Evolutionary conservation across 83 land plant genomes (phyloP).

Genomic region (Picea mariana): DNA sequence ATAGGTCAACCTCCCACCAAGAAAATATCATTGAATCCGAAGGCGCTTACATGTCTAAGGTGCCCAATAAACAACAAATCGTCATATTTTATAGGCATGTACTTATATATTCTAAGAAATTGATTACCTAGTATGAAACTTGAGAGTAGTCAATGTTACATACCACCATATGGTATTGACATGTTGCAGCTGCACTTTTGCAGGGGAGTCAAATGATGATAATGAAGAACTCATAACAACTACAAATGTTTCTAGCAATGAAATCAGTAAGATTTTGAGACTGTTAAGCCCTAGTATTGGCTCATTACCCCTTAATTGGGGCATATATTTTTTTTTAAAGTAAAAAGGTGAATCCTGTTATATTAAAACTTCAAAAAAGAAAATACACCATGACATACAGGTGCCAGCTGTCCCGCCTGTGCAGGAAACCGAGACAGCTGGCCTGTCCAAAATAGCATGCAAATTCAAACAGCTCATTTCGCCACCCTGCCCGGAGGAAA

Average conservation of each 20-base stretch:
- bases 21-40: conserved; percentile 69
- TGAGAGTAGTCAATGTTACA: neutral
- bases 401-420: too few species aligned
- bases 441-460: too few species aligned
- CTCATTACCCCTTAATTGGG: too few species aligned
- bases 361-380: too few species aligned
- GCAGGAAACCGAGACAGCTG: too few species aligned
- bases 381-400: too few species aligned
- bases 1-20: conserved; percentile 90
- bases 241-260: conserved; percentile 56
- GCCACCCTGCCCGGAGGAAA: too few species aligned
- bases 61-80: conserved; percentile 37
- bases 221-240: conserved; percentile 81
- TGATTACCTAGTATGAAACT: neutral
- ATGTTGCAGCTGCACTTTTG: neutral
- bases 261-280: conserved; percentile 58
- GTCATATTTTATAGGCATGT: conserved; percentile 59
- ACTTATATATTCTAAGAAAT: neutral
- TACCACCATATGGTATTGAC: neutral
- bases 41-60: conserved; percentile 61
- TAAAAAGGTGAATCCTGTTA: too few species aligned
- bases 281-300: too few species aligned
- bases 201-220: conserved; percentile 96
- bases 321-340: too few species aligned
- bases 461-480: too few species aligned